Conservation (phyloP, 73 alveolate species). For the Tetrahymena elliotti region DNA sequence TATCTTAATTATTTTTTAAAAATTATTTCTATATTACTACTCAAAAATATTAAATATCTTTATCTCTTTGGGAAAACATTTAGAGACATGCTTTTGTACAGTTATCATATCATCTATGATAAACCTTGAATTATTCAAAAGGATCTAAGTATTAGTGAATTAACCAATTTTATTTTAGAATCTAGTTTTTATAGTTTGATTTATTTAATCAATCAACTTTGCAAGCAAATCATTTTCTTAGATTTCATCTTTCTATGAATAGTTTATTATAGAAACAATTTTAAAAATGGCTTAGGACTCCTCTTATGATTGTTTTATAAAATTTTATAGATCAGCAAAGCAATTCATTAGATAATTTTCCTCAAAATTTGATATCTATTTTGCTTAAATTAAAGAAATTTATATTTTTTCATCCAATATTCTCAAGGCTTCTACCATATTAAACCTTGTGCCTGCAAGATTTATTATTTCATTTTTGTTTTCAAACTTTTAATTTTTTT, state of each 20-base stretch:
- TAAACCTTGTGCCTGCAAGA: neutral
- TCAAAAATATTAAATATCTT: neutral
- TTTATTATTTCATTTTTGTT: neutral
- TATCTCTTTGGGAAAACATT: neutral
- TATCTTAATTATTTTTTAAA: neutral
- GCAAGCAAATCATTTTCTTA: neutral
- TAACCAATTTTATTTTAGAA: neutral
- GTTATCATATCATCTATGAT: neutral
- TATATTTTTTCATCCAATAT: neutral
- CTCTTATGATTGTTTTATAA: neutral
- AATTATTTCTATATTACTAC: neutral
- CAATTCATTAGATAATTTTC: neutral
- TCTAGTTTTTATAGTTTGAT: neutral
- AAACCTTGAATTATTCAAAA: neutral
- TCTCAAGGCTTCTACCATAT: neutral
- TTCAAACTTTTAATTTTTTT: neutral
- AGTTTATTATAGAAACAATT: neutral
- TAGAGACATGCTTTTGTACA: neutral
- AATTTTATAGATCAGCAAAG: neutral
- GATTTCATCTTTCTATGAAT: neutral
- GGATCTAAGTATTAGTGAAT: neutral
- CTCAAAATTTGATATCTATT: neutral
- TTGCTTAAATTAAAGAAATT: neutral
- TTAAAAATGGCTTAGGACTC: neutral
- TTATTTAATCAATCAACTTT: neutral